Conservation (phyloP, 768 basidiomycete species). For the Tubosaeta sp. region DNA sequence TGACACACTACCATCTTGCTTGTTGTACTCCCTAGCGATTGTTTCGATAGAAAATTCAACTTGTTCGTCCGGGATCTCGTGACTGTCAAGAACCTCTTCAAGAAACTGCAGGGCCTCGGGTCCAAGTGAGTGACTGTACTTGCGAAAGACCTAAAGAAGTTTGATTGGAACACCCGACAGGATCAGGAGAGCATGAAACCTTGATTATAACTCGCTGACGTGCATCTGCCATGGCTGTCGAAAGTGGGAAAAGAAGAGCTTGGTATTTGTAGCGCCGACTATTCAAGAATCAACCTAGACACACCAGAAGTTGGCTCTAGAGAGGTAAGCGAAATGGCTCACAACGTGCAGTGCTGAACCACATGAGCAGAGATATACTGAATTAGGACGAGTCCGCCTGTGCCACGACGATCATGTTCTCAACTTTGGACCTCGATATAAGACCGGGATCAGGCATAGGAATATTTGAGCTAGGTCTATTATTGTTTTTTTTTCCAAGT, state of each 20-base stretch:
- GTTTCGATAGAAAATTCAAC: constrained; percentile 74
- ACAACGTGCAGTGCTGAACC: background rate
- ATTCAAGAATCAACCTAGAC: background rate
- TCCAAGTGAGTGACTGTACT: constrained; percentile 83
- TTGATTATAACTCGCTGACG: constrained; percentile 44
- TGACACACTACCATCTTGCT: constrained; percentile 67
- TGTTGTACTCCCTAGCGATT: constrained; percentile 83
- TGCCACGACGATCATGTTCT: constrained; percentile 44
- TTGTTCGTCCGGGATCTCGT: constrained; percentile 67
- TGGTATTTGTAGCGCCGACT: background rate
- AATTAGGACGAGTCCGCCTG: constrained; percentile 10
- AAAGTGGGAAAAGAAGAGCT: background rate
- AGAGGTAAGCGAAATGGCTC: background rate
- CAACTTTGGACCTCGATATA: constrained; percentile 70
- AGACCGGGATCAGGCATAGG: constrained; percentile 74
- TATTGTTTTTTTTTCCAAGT: background rate
- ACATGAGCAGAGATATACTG: background rate
- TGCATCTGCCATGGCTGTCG: constrained; percentile 31
- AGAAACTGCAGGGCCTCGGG: constrained; percentile 71
- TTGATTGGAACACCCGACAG: background rate
- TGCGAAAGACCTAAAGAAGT: constrained; percentile 66
- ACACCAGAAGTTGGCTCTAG: background rate
- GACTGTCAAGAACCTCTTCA: constrained; percentile 64
- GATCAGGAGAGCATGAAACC: constrained; percentile 19
- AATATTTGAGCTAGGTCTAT: constrained; percentile 68